Percentiles rank a stretch among this genome's conserved stretches.
These are phyloP conservation scores for Phialocephala sp. DNA, from an alignment of 2,329 filamentous ascomycete species.

Conservation along the genomic window DNA sequence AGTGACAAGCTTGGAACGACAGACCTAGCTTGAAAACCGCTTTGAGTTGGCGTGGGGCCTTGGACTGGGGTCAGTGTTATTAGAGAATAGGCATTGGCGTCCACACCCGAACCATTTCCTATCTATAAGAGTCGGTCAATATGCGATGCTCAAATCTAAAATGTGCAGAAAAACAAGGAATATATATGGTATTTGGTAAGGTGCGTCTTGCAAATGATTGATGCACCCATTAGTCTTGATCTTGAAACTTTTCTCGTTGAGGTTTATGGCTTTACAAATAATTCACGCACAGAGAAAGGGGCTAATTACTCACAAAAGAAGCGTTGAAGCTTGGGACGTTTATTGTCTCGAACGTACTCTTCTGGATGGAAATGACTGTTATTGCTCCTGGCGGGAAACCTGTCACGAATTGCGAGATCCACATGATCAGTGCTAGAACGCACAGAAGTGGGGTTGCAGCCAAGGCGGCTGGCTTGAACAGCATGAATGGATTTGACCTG, in stretches of 20 bases:
- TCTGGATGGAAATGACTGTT: slow-evolving; percentile 22
- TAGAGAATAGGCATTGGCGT: slow-evolving; percentile 27
- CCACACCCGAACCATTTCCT: slow-evolving; percentile 32
- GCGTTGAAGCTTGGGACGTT: slow-evolving; percentile 33
- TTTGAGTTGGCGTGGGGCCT: neutral
- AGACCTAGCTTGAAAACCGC: too few relatives aligned
- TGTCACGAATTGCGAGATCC: slow-evolving; percentile 25
- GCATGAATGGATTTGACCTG: slow-evolving; percentile 29
- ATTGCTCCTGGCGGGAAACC: slow-evolving; percentile 37
- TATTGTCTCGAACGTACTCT: slow-evolving; percentile 9
- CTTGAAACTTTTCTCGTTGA: too few relatives aligned
- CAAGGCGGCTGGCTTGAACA: slow-evolving; percentile 23
- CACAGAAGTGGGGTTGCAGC: slow-evolving; percentile 29
- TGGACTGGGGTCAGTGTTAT: slow-evolving; percentile 18
- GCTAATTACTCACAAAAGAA: slow-evolving; percentile 30
- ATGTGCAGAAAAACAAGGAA: neutral
- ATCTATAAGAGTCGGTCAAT: slow-evolving; percentile 25
- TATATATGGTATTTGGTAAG: too few relatives aligned
- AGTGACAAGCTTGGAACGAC: too few relatives aligned
- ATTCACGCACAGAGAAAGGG: too few relatives aligned
- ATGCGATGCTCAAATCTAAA: neutral
- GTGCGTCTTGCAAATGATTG: too few relatives aligned
- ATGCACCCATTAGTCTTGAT: too few relatives aligned
- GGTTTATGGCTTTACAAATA: too few relatives aligned
- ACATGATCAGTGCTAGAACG: slow-evolving; percentile 30